Base-by-base conservation (phyloP, 805 yeast genomes). In the Tetrapisispora namnaoensis region DNA sequence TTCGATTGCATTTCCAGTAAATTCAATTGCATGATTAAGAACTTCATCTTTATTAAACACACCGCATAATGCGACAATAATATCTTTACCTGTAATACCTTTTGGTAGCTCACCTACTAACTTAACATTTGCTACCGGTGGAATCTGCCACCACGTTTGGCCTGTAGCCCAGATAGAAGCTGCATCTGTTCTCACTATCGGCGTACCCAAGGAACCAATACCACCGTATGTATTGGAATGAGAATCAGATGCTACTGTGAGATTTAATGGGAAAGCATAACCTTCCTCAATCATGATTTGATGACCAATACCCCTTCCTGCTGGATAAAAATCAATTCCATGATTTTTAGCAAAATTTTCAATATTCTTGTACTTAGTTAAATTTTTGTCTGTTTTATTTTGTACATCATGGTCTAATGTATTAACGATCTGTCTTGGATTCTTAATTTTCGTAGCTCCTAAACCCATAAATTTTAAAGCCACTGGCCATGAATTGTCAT, bases 141-240 rank as follows among this genome's bases (percentile, higher is more conserved):
- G 99, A 48, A 93, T 87, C 77, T 95, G 99, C 99, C 99, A 93
- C 99, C 99, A 93, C 3, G 99, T 93, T 70, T 89, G 95, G 38
- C 98, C 98, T 0, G 99, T 93, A 13, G 99, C 98, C 99, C 99
- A 93, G 55, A 93, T 91, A 10, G 97, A 80, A 4, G 99, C 99
- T 21, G 98, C 99, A 69, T 93, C 99, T 0, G 99, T 93, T 69
- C 99, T 79, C 49, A 93, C 99, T 48, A 93, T 85, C 10, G 99
- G 98, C 2, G 99, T 95, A 46, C 99, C 99, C 50, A 93, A 72
- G 21, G 95, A 74, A 18, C 98, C 98, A 44, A 93, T 74, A 62
- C 99, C 99, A 57, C 99, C 99, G 63, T 93, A 93, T 36, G 96
- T 93, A 67, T 93, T 93, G 11, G 97, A 89, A 67, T 93, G 99